Percentiles rank a stretch among this genome's conserved stretches.
These are phyloP conservation scores for Tuber magnatum DNA, from an alignment of 495 filamentous ascomycete genomes.

Conservation along the genomic window DNA sequence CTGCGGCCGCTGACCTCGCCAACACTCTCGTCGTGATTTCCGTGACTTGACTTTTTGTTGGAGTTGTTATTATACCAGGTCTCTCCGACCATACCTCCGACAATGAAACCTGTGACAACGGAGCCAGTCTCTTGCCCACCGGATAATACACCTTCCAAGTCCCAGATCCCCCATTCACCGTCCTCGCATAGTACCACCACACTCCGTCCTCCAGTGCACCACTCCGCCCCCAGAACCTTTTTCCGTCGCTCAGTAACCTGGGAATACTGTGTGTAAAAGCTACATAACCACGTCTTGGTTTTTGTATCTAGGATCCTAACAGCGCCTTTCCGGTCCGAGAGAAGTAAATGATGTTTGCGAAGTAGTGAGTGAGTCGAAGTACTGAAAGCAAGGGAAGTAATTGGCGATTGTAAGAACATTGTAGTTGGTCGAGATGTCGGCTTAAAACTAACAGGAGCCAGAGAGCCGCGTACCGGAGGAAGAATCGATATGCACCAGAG, in stretches of 20 bases:
- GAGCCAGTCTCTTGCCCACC: slow-evolving; percentile 12
- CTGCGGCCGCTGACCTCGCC: slow-evolving; percentile 26
- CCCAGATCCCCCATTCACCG: slow-evolving; percentile 94
- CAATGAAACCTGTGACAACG: slow-evolving; percentile 23
- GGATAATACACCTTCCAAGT: slow-evolving; percentile 55
- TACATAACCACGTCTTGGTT: slow-evolving; percentile 26
- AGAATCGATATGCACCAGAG: slow-evolving; percentile 44
- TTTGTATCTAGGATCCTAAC: slow-evolving; percentile 47
- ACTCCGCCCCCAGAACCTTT: slow-evolving; percentile 69
- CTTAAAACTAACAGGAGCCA: slow-evolving; percentile 32
- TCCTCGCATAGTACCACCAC: slow-evolving; percentile 70
- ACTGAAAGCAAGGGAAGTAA: slow-evolving; percentile 54
- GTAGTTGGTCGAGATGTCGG: slow-evolving; percentile 38
- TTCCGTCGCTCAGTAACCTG: slow-evolving; percentile 51
- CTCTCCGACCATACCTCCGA: slow-evolving; percentile 27
- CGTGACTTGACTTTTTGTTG: slow-evolving; percentile 17
- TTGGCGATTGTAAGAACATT: slow-evolving; percentile 49
- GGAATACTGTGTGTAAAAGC: slow-evolving; percentile 33
- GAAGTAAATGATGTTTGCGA: slow-evolving; percentile 52
- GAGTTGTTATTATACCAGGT: slow-evolving; percentile 25
- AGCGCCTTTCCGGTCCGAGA: slow-evolving; percentile 53
- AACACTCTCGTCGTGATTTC: slow-evolving; percentile 13
- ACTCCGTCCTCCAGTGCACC: slow-evolving; percentile 72
- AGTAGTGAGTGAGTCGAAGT: slow-evolving; percentile 51
- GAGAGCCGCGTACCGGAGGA: slow-evolving; percentile 43